These are phyloP conservation scores for Suillus fuscotomentosus DNA, from an alignment of 768 basidiomycete species.

Conservation along the genomic window DNA sequence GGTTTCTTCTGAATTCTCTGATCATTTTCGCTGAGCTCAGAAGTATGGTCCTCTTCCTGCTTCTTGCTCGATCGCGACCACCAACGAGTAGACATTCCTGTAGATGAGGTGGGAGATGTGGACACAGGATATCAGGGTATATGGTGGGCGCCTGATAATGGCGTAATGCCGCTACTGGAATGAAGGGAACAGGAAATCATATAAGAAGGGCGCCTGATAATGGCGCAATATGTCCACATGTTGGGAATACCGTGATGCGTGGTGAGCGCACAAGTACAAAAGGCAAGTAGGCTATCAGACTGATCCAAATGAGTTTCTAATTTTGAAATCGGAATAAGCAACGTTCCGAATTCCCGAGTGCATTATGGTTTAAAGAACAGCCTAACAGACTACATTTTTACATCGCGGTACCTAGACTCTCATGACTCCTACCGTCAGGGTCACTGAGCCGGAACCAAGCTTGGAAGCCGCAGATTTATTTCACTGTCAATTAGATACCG, in stretches of 20 bases:
- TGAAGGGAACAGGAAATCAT: no score
- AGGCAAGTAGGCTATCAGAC: no score
- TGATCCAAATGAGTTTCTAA: no score
- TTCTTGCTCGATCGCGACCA: constrained; percentile 8
- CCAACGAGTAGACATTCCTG: constrained; percentile 7
- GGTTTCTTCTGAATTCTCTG: not conserved
- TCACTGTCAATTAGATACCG: not conserved
- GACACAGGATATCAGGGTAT: not conserved
- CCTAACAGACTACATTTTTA: not conserved
- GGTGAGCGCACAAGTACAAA: no score
- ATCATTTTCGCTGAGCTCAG: constrained; percentile 4
- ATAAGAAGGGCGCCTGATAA: no score
- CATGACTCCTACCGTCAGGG: not conserved
- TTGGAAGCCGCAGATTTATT: not conserved
- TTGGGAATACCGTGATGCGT: no score
- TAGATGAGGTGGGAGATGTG: not conserved
- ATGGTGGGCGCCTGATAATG: no score
- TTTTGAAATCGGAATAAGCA: no score
- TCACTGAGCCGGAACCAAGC: not conserved
- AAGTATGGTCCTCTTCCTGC: not conserved
- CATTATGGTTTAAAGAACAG: not conserved
- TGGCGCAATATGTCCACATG: no score
- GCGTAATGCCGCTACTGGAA: no score
- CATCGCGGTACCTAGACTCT: not conserved
- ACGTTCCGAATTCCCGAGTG: no score